A percentile compares a stretch with the other conserved stretches of the same genome.
These are phyloP conservation scores for Omphalea diandra DNA, from an alignment of 441 rosid species.

Conservation along the genomic window DNA sequence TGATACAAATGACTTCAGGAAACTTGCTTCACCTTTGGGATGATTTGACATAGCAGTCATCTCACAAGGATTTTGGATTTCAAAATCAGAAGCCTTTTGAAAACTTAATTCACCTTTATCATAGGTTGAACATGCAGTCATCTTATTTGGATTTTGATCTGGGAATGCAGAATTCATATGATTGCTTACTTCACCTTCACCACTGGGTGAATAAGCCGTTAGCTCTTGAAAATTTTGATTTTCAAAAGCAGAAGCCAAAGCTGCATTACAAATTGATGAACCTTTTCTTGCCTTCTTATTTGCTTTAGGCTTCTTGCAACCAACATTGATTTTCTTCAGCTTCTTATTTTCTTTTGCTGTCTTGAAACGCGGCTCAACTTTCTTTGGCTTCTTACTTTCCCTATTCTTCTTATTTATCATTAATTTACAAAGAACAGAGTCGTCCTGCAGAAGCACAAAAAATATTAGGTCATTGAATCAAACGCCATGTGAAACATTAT, in stretches of 20 bases:
- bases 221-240: background rate
- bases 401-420: slow-evolving; percentile 5
- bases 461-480: background rate
- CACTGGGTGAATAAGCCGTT: background rate
- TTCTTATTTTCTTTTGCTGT: background rate
- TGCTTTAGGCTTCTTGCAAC: background rate
- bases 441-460: slow-evolving; percentile 12
- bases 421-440: slow-evolving; percentile 18
- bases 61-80: background rate
- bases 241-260: background rate
- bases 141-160: background rate
- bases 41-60: background rate
- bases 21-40: background rate
- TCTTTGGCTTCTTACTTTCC: background rate
- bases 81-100: background rate
- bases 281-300: background rate
- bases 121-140: background rate
- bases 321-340: background rate
- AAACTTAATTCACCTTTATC: background rate
- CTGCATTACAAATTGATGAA: background rate
- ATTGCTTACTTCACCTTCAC: background rate
- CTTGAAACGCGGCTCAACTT: background rate
- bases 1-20: no score
- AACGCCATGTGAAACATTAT: background rate
- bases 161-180: background rate